Evolutionary conservation across 495 filamentous ascomycete species (phyloP).

Genomic region (Aspergillus bertholletiae): DNA sequence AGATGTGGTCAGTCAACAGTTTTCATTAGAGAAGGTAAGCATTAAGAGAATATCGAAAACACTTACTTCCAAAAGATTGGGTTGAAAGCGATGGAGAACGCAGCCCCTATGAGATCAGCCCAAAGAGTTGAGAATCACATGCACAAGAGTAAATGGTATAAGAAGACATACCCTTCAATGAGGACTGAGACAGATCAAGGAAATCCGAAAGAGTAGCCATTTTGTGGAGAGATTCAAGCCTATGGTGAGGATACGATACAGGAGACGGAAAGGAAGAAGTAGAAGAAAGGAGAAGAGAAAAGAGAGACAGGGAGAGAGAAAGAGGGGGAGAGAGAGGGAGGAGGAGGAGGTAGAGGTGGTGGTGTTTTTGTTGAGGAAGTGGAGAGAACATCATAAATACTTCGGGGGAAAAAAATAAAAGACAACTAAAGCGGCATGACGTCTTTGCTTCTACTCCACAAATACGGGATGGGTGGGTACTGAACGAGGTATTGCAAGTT

Average conservation of each 20-base stretch:
- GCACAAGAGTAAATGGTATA: slow-evolving; percentile 10
- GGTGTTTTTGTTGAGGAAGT: no score
- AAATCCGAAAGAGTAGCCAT: slow-evolving; percentile 41
- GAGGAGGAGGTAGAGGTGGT: slow-evolving; percentile 5
- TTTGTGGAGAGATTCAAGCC: slow-evolving; percentile 1
- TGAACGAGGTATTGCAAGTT: no score
- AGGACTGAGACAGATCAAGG: slow-evolving; percentile 43
- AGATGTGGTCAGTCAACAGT: slow-evolving; percentile 12
- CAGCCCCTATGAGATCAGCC: slow-evolving; percentile 33
- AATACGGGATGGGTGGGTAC: not conserved
- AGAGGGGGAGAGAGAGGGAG: slow-evolving; percentile 7
- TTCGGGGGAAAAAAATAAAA: not conserved
- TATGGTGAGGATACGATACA: no score
- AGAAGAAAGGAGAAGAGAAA: slow-evolving; percentile 5
- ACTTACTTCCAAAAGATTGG: slow-evolving; percentile 58
- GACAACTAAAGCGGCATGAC: slow-evolving; percentile 8
- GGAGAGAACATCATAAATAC: no score
- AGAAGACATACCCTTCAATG: slow-evolving; percentile 37
- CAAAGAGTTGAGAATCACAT: slow-evolving; percentile 35
- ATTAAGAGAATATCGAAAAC: not conserved
- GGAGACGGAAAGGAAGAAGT: no score
- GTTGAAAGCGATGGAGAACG: slow-evolving; percentile 50
- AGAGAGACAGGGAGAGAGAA: slow-evolving; percentile 8
- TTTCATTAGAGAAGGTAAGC: not conserved
- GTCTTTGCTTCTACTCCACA: not conserved